Evolutionary conservation across 768 basidiomycete species (phyloP).

Genomic region (Boletus vinaceobasis): DNA sequence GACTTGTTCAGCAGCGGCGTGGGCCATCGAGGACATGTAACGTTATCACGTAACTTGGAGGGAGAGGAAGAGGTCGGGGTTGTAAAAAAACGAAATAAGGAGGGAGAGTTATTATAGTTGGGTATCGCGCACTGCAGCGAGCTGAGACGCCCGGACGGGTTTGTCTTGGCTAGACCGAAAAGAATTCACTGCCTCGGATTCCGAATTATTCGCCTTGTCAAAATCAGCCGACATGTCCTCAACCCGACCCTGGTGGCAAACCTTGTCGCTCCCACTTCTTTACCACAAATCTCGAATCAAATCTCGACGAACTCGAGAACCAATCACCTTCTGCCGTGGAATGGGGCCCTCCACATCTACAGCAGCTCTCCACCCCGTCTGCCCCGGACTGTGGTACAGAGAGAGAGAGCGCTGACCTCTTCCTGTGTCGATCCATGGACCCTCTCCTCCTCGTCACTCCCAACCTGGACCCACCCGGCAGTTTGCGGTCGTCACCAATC

Average conservation of each 20-base stretch:
- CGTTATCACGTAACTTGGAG: slow-evolving; percentile 39
- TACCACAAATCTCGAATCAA: slow-evolving; percentile 30
- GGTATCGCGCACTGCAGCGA: slow-evolving; percentile 9
- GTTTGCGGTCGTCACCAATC: slow-evolving; percentile 26
- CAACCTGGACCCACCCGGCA: slow-evolving; percentile 16
- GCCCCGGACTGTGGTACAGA: background rate
- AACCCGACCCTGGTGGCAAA: slow-evolving; percentile 36
- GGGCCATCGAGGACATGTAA: slow-evolving; percentile 58
- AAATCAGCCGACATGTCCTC: slow-evolving; percentile 34
- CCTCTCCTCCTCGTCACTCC: background rate
- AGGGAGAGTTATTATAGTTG: slow-evolving; percentile 36
- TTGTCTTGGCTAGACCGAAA: slow-evolving; percentile 20
- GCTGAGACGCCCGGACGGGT: slow-evolving; percentile 26
- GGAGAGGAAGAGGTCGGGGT: slow-evolving; percentile 49
- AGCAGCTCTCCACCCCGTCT: background rate
- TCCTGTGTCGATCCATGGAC: background rate
- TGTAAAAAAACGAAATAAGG: slow-evolving; percentile 36
- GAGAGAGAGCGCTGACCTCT: too few relatives aligned
- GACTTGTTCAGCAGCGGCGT: slow-evolving; percentile 44
- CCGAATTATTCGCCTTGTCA: slow-evolving; percentile 49
- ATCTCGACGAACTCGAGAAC: slow-evolving; percentile 30
- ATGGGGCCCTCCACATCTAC: background rate
- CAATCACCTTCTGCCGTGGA: slow-evolving; percentile 19
- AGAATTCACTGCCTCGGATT: slow-evolving; percentile 37
- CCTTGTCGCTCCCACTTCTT: slow-evolving; percentile 23